Evolutionary conservation across 2,329 filamentous ascomycete species (phyloP).

Genomic region (Fusarium sp.): DNA sequence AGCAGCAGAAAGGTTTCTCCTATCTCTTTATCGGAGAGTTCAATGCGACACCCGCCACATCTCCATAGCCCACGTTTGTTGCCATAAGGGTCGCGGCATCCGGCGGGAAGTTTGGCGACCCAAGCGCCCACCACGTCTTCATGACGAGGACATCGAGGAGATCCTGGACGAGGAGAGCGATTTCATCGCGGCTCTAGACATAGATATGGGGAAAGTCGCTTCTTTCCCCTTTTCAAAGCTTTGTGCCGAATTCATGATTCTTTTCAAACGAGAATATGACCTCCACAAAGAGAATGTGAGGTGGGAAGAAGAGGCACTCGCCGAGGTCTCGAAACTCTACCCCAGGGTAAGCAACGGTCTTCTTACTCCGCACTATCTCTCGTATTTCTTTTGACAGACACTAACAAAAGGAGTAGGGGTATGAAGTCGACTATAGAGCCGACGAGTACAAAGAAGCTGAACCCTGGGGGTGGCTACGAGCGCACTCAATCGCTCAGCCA

Average conservation of each 20-base stretch:
- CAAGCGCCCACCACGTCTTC: background rate
- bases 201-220: background rate
- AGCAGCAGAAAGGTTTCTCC: background rate
- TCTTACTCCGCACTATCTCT: background rate
- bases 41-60: background rate
- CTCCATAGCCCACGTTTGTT: background rate
- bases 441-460: background rate
- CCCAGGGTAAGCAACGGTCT: background rate
- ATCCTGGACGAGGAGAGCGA: background rate
- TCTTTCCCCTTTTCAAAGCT: background rate
- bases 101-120: rapidly evolving
- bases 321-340: rapidly evolving
- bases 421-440: background rate
- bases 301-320: background rate
- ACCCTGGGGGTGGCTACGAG: too few relatives aligned
- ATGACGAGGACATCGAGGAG: background rate
- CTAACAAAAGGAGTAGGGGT: background rate
- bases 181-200: background rate
- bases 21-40: background rate
- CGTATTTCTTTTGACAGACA: background rate
- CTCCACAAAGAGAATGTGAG: background rate
- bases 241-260: background rate
- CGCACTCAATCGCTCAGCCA: background rate
- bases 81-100: background rate
- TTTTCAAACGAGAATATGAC: background rate